Evolutionary conservation across 225 moss, liverwort and hornwort species (phyloP), one percentile per base, ranked within the genome.

Genomic region (Thuidium tamariscinum): DNA sequence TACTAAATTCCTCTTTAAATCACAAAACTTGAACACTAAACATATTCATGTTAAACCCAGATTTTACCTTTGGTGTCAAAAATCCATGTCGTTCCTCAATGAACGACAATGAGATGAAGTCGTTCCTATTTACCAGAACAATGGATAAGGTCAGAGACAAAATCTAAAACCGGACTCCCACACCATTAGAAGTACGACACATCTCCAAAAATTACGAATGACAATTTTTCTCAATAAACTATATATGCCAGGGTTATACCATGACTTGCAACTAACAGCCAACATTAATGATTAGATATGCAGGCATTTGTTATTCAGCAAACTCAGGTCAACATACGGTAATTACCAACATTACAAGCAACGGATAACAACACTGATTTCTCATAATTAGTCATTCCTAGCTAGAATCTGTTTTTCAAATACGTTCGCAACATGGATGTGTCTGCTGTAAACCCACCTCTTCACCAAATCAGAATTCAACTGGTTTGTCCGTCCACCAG

Each of bases 1-100:
- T 30, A 59, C 66, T 41, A 77, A 52, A 74, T 18, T 23, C 7
- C 63, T 72, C 60, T 25, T 16, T 11, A 59, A 11, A 44, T 36
- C 36, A 54, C 15, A 48, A 70, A 10, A 69, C 22, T 48, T 22
- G 41, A 80, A 77, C 46, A 62, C 46, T 23, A 44, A 64, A 62
- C 5, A 20, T 7, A 61, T 26, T 32, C 26, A 85, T 36, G 29
- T 41, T 30, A 52, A 86, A 57, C 76, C 46, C 39, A 69, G 62
- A 66, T 59, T n/a, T 52, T 76, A 92, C 92, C 90, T 91, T 88
- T 32, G 92, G 82, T 75, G 88, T 85, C 41, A 92, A 80, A 91
- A 93, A 89, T 11, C 90, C 86, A 88, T 87, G 92, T 39, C 77
- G 87, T 77, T 88, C 91, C 85, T 57, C 86, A 62, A 77, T 72